Evolutionary conservation across 139 green algal genomes (phyloP).

Genomic region (Pleodorina starrii): DNA sequence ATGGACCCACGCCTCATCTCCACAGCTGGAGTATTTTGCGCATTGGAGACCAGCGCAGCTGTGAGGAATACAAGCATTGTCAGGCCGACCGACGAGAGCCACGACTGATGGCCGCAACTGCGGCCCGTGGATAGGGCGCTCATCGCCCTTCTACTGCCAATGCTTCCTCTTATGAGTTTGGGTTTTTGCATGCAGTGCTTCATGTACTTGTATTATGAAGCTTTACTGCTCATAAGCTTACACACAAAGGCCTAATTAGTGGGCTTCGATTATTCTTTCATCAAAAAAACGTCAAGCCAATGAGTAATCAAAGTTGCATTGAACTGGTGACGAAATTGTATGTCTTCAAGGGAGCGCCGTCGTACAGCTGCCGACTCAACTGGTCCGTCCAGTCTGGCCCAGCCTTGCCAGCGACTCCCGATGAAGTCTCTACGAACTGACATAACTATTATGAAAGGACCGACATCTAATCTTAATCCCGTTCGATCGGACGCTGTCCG

Average conservation of each 20-base stretch:
- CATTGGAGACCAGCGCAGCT: not conserved
- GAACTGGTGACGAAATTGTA: too few relatives aligned
- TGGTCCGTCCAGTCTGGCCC: not conserved
- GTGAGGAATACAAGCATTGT: not conserved
- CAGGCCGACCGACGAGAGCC: not conserved
- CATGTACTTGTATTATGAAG: too few relatives aligned
- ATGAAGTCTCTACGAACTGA: not conserved
- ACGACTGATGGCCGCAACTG: conserved; percentile 8
- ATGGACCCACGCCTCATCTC: not conserved
- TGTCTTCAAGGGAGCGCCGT: not conserved
- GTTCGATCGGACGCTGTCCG: not conserved
- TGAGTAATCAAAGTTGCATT: too few relatives aligned
- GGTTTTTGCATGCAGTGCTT: too few relatives aligned
- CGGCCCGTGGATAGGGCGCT: not conserved
- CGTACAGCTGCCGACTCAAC: conserved; percentile 20
- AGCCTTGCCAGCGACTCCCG: too few relatives aligned
- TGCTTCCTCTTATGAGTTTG: too few relatives aligned
- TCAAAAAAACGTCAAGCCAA: too few relatives aligned
- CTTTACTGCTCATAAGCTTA: too few relatives aligned
- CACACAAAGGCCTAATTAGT: too few relatives aligned
- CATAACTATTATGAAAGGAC: not conserved
- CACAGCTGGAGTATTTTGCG: not conserved
- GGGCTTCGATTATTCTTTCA: too few relatives aligned
- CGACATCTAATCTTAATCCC: not conserved
- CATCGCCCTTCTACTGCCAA: too few relatives aligned